A percentile compares a stretch with the other conserved stretches of the same genome.
Conservation (phyloP, 1,284 basidiomycete species). For the Mycocalia duriaeana region DNA sequence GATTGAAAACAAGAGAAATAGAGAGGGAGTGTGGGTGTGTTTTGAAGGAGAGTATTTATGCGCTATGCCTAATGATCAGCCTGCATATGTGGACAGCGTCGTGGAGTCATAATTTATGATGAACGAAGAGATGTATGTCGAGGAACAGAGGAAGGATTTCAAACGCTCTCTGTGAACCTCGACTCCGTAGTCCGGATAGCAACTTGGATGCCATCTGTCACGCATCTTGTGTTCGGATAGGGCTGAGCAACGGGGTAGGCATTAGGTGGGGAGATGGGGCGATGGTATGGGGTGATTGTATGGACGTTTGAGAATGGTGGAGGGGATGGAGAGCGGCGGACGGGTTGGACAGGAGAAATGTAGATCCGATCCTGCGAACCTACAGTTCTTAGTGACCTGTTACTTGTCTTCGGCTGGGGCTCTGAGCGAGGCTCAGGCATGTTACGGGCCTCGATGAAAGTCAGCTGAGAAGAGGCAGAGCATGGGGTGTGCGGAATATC, state of each 20-base stretch:
- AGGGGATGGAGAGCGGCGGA: conserved; percentile 4
- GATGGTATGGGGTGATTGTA: conserved; percentile 7
- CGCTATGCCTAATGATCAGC: too few species aligned
- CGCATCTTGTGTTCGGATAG: background rate
- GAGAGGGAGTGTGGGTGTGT: too few species aligned
- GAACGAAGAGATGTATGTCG: background rate
- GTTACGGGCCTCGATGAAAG: background rate
- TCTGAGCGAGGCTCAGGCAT: background rate
- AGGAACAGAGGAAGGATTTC: background rate
- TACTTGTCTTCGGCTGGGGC: background rate
- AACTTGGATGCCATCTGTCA: conserved; percentile 12
- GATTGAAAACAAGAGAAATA: too few species aligned
- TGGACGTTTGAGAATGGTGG: conserved; percentile 5
- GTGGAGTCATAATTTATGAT: background rate
- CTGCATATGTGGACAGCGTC: too few species aligned
- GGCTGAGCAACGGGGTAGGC: conserved; percentile 6
- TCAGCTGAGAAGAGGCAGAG: background rate
- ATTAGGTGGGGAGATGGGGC: conserved; percentile 8
- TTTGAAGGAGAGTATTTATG: too few species aligned
- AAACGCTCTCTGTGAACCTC: conserved; percentile 5
- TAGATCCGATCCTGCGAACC: background rate
- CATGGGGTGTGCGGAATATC: background rate
- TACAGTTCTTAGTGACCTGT: background rate
- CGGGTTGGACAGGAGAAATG: background rate
- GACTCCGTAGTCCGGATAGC: conserved; percentile 18